Evolutionary conservation across 768 basidiomycete species (phyloP).

Genomic region (Mycena latifolia): DNA sequence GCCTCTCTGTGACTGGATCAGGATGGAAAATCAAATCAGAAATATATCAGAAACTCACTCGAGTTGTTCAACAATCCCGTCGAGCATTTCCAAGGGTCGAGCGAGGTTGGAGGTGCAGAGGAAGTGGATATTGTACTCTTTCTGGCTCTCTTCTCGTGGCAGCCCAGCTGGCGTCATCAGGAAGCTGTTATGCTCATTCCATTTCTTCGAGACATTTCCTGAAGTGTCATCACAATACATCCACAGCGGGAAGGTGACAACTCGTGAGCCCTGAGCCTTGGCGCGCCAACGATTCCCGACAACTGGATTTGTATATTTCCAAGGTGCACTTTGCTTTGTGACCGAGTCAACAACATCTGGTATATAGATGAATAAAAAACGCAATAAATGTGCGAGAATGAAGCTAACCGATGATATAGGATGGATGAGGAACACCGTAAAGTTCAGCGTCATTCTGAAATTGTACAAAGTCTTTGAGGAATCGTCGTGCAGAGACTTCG

Average conservation of each 20-base stretch:
- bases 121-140: constrained; percentile 56
- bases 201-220: constrained; percentile 45
- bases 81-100: constrained; percentile 58
- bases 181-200: constrained; percentile 50
- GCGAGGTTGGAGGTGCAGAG: constrained; percentile 56
- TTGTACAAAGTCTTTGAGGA: constrained; percentile 2
- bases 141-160: constrained; percentile 41
- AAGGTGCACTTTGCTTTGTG: background rate
- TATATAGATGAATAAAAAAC: background rate
- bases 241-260: constrained; percentile 40
- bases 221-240: constrained; percentile 45
- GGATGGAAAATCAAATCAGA: too few relatives aligned
- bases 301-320: constrained; percentile 8
- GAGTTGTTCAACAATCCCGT: constrained; percentile 48
- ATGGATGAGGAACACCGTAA: constrained; percentile 1
- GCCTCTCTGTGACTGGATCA: background rate
- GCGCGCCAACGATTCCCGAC: constrained; percentile 22
- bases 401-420: background rate
- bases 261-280: constrained; percentile 21
- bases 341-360: background rate
- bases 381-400: background rate
- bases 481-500: background rate
- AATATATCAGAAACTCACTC: constrained; percentile 38
- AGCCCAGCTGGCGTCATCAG: constrained; percentile 54
- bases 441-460: background rate